These are phyloP conservation scores for Aspergillus flavus DNA, from an alignment of 2,329 filamentous ascomycete genomes.

Conservation along the genomic window DNA sequence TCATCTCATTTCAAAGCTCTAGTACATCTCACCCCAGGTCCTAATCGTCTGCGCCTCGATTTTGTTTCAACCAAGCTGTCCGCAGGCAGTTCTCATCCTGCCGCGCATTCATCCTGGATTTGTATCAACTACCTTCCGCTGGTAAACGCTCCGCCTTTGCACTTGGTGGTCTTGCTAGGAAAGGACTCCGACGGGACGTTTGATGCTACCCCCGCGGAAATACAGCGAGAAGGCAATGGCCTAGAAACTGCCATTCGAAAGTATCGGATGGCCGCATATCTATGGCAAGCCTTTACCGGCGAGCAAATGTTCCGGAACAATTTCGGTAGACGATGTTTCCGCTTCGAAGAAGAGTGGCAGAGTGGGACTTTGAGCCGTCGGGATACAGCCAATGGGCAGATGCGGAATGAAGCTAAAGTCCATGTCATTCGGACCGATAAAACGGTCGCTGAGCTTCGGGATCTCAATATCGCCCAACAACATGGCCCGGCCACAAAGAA, in stretches of 20 bases:
- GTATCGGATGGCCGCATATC: slow-evolving; percentile 90
- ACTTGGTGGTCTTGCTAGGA: slow-evolving; percentile 83
- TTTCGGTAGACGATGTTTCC: slow-evolving; percentile 80
- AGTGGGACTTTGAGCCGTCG: slow-evolving; percentile 75
- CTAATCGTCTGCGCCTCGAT: slow-evolving; percentile 85
- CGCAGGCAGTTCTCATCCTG: slow-evolving; percentile 62
- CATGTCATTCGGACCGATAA: slow-evolving; percentile 82
- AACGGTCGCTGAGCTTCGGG: slow-evolving; percentile 80
- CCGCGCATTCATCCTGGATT: slow-evolving; percentile 75
- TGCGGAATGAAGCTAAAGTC: slow-evolving; percentile 88
- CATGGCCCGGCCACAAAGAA: slow-evolving; percentile 69
- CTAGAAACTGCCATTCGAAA: slow-evolving; percentile 82
- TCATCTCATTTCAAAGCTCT: slow-evolving; percentile 91
- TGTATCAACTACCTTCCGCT: slow-evolving; percentile 85
- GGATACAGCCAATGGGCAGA: slow-evolving; percentile 69
- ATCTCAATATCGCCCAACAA: slow-evolving; percentile 78
- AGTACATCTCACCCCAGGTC: slow-evolving; percentile 85
- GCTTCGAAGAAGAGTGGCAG: slow-evolving; percentile 95
- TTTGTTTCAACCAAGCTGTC: slow-evolving; percentile 82
- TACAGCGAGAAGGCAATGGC: slow-evolving; percentile 78
- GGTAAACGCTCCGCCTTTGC: slow-evolving; percentile 76
- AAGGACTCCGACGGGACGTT: slow-evolving; percentile 86
- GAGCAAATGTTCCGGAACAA: slow-evolving; percentile 94
- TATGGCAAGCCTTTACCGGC: slow-evolving; percentile 96
- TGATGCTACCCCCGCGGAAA: slow-evolving; percentile 75